A percentile compares a stretch with the other conserved stretches of the same genome.
These are phyloP conservation scores for Zygnema cylindricum DNA, from an alignment of 139 green algal species.

Conservation along the genomic window DNA sequence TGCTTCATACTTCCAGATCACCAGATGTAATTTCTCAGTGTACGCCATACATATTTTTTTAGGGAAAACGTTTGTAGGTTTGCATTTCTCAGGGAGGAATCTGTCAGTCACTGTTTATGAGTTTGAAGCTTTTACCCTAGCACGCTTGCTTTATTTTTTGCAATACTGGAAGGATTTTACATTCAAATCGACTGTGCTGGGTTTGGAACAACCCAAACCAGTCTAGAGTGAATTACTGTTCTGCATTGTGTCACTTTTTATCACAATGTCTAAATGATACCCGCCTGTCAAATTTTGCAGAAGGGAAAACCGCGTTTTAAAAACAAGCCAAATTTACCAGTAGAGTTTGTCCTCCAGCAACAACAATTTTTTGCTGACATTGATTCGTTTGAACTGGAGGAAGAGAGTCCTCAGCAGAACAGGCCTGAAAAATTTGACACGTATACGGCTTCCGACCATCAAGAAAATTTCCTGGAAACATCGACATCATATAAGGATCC, in stretches of 20 bases:
- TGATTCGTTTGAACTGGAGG: conserved; percentile 60
- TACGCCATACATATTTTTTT: no score
- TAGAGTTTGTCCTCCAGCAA: conserved; percentile 46
- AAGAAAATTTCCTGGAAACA: neutral
- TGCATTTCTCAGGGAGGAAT: neutral
- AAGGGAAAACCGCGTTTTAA: neutral
- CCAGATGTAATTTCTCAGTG: neutral
- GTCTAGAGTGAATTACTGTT: neutral
- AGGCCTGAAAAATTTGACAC: neutral
- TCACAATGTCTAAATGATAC: neutral
- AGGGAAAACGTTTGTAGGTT: neutral
- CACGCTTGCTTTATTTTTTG: neutral
- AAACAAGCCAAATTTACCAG: neutral
- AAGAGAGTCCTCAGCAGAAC: conserved; percentile 58
- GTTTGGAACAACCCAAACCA: no score
- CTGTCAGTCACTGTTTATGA: neutral
- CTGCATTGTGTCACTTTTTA: neutral
- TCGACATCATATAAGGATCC: neutral
- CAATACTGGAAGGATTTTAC: no score
- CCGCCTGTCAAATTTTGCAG: neutral
- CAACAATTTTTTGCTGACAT: conserved; percentile 57
- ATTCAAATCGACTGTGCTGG: no score
- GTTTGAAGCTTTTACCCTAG: neutral
- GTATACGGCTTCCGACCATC: neutral
- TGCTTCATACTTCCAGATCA: neutral